Conservation (phyloP, 139 green algal genomes). For the Edaphochlamys debaryana region DNA sequence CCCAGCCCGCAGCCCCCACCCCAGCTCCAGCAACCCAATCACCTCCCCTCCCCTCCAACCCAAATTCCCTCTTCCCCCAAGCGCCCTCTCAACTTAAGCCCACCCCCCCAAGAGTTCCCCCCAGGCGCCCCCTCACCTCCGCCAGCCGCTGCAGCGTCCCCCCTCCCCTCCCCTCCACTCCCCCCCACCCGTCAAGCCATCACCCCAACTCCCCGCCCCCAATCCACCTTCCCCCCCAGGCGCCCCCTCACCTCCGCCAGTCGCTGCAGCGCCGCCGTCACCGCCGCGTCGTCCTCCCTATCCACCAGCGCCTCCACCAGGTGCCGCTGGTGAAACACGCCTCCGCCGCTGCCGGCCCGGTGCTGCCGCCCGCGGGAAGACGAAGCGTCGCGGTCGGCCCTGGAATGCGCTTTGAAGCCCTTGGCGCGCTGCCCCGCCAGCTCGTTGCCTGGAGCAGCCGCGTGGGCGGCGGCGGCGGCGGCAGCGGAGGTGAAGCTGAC, state of each 20-base stretch:
- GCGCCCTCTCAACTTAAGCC: too few species aligned
- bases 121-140: too few species aligned
- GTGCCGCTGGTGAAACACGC: not conserved
- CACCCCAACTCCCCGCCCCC: too few species aligned
- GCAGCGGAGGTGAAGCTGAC: not conserved
- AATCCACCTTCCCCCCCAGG: too few species aligned
- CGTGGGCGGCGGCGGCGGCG: not conserved
- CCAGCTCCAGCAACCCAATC: too few species aligned
- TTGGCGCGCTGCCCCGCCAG: not conserved
- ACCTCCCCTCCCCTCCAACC: too few species aligned
- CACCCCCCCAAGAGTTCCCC: too few species aligned
- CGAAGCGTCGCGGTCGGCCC: not conserved
- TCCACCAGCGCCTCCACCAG: slow-evolving; percentile 29
- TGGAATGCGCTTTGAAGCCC: not conserved
- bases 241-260: not conserved
- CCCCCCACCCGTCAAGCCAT: too few species aligned
- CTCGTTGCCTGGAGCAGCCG: not conserved
- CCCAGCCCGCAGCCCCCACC: too few species aligned
- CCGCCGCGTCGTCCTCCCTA: not conserved
- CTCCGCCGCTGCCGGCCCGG: not conserved
- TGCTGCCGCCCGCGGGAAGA: not conserved
- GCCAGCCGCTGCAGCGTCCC: too few species aligned
- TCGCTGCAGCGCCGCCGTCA: slow-evolving; percentile 7
- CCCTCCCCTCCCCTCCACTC: too few species aligned
- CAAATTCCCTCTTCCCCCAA: too few species aligned